phyloP scores from a whole-genome alignment of 2,329 filamentous ascomycete genomes.

The Gaeumannomyces tritici region DNA sequence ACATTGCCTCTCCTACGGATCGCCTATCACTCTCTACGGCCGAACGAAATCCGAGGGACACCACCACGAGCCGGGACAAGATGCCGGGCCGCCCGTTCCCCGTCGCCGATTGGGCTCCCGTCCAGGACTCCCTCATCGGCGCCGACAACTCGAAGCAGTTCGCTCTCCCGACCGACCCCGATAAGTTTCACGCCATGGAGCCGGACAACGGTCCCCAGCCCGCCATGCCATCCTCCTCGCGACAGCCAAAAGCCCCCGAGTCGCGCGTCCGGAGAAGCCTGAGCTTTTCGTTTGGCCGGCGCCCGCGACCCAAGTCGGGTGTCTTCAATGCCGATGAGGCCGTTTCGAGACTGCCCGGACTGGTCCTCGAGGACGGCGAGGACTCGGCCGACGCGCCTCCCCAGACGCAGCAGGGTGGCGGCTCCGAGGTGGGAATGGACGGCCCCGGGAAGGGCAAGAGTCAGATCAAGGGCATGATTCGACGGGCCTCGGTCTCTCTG shows the following conservation, averaged over 20 bases:
- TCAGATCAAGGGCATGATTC: constrained; percentile 38
- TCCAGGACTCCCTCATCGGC: constrained; percentile 32
- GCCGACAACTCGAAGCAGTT: constrained; percentile 9
- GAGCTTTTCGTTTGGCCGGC: constrained; percentile 41
- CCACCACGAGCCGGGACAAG: neutral
- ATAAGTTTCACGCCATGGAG: neutral
- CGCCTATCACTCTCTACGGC: neutral
- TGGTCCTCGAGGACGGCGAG: constrained; percentile 15
- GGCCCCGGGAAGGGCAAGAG: constrained; percentile 14
- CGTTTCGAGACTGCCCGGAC: constrained; percentile 11
- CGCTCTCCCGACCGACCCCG: constrained; percentile 2
- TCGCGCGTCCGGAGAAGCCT: constrained; percentile 28
- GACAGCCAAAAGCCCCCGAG: constrained; percentile 17
- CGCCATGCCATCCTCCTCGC: constrained; percentile 11
- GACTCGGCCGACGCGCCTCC: neutral
- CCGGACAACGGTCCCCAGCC: constrained; percentile 5
- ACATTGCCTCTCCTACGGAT: neutral
- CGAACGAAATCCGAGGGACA: neutral
- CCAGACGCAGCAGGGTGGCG: neutral
- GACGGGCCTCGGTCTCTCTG: constrained; percentile 45
- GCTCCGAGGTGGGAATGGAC: neutral
- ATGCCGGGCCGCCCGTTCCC: constrained; percentile 20
- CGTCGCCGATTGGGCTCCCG: constrained; percentile 29
- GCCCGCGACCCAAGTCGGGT: constrained; percentile 32
- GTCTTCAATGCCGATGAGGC: constrained; percentile 23